Base-by-base conservation (phyloP, 495 filamentous ascomycete species). In the Neohortaea acidophila region DNA sequence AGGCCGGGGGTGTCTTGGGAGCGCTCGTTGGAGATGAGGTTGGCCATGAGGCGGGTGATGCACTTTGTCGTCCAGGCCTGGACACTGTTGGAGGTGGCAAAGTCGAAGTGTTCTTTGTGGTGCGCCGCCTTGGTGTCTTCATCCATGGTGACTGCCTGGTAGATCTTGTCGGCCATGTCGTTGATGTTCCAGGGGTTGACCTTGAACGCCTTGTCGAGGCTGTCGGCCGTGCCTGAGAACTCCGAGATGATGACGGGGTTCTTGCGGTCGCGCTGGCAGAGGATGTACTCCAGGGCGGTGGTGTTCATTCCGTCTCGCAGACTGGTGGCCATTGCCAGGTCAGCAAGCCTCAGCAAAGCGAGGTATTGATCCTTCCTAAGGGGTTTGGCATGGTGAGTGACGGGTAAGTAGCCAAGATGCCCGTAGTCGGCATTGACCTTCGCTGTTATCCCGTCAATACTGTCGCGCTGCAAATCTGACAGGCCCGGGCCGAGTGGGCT, bases 261-360 rank as follows among this genome's bases (percentile, higher is more conserved):
- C 52, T 84, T 73, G 26, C 74, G 75, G 34, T 81, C 75, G 48
- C 79, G 77, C 58, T 94, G 86, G 60, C 83, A 89, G 35, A 94
- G 70, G 21, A 94, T 73, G 56, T 91, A 94, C 58, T 94, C 86
- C 35, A 94, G 58, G 54, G 81, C 85, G 6, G 86, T 92, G 10
- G 86, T 93, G 62, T 94, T 94, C 84, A 94, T 93, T 38, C 86
- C 86, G 57, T 94, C 86, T 28, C 86, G 71, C 20, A 93, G 83
- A 30, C 79, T 86, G 5, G 86, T 93, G 54, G 93, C 93, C 26
- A 94, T 61, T 17, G 84, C 86, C 21, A 92, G 77, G 57, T 93
- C 82, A 7, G 81, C 86, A 4, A 80, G 72, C 22, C 86, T 76
- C 14, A 94, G 66, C 8, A 94, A 70, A 2, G 86, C 84, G 58